These are phyloP conservation scores for Stachybotrys elegans DNA, from an alignment of 2,329 filamentous ascomycete genomes.

Conservation along the genomic window DNA sequence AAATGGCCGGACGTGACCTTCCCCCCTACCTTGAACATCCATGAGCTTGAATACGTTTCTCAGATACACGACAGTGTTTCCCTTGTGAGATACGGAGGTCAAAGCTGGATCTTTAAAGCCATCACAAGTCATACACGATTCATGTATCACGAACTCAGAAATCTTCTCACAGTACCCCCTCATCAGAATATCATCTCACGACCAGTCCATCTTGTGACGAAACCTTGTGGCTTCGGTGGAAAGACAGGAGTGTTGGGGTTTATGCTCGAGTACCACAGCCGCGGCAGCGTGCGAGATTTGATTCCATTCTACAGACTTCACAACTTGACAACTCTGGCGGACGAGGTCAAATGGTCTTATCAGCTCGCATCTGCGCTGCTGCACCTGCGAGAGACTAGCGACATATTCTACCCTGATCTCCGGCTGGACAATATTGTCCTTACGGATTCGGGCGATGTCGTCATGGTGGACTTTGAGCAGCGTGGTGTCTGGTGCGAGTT, in stretches of 20 bases:
- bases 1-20: conserved; percentile 40
- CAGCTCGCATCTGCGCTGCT: conserved; percentile 47
- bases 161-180: conserved; percentile 45
- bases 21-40: conserved; percentile 44
- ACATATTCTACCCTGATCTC: conserved; percentile 52
- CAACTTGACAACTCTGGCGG: conserved; percentile 31
- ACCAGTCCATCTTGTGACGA: conserved; percentile 51
- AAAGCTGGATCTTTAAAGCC: conserved; percentile 52
- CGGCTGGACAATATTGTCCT: conserved; percentile 56
- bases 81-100: conserved; percentile 38
- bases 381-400: conserved; percentile 40
- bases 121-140: conserved; percentile 53
- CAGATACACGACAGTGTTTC: conserved; percentile 58
- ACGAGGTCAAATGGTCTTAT: conserved; percentile 48
- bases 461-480: conserved; percentile 60
- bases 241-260: conserved; percentile 54
- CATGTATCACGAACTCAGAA: conserved; percentile 56
- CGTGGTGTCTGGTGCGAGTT: conserved; percentile 60
- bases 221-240: conserved; percentile 49
- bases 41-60: conserved; percentile 41
- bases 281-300: conserved; percentile 51
- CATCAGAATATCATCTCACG: conserved; percentile 48
- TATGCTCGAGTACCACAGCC: conserved; percentile 46
- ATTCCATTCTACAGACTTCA: conserved; percentile 47
- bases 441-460: conserved; percentile 36